Conservation (phyloP, 2,329 filamentous ascomycete species). For the Chrysoporthe deuterocubensis region DNA sequence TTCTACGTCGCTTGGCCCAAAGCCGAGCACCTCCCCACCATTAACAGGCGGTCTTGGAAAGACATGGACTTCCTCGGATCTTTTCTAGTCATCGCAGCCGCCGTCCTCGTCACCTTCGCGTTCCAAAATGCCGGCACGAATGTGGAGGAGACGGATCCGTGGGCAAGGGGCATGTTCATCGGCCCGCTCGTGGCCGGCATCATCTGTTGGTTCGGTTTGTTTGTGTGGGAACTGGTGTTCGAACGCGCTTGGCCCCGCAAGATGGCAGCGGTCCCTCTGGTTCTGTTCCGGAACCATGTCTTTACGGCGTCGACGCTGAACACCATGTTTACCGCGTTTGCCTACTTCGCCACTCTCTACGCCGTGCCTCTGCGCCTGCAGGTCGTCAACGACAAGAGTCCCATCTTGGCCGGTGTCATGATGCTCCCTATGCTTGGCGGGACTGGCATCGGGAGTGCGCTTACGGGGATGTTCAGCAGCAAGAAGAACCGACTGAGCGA, state of each 20-base stretch:
- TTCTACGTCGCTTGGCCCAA: conserved; percentile 58
- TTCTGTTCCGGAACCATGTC: conserved; percentile 51
- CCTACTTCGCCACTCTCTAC: conserved; percentile 54
- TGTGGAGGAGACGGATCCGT: conserved; percentile 37
- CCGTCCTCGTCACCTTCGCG: conserved; percentile 60
- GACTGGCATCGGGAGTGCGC: conserved; percentile 49
- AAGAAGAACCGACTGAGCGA: conserved; percentile 48
- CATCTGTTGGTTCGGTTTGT: conserved; percentile 41
- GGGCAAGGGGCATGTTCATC: conserved; percentile 48
- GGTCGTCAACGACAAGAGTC: conserved; percentile 51
- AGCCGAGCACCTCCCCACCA: conserved; percentile 42
- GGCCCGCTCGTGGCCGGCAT: conserved; percentile 46
- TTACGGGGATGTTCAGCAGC: conserved; percentile 48
- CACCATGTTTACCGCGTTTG: conserved; percentile 54
- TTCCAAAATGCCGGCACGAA: conserved; percentile 56
- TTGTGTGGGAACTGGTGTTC: conserved; percentile 45
- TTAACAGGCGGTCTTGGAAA: conserved; percentile 48
- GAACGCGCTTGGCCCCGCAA: conserved; percentile 38
- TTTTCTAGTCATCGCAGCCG: conserved; percentile 55
- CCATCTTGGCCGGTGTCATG: conserved; percentile 54
- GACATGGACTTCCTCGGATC: conserved; percentile 59
- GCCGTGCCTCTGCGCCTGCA: conserved; percentile 55
- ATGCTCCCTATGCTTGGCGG: conserved; percentile 57
- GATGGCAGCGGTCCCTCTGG: conserved; percentile 51
- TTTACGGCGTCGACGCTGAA: conserved; percentile 49